A percentile compares a stretch with the other conserved stretches of the same genome.
phyloP scores from a whole-genome alignment of 257 asterid species.

The Solanum chiquidenum region DNA sequence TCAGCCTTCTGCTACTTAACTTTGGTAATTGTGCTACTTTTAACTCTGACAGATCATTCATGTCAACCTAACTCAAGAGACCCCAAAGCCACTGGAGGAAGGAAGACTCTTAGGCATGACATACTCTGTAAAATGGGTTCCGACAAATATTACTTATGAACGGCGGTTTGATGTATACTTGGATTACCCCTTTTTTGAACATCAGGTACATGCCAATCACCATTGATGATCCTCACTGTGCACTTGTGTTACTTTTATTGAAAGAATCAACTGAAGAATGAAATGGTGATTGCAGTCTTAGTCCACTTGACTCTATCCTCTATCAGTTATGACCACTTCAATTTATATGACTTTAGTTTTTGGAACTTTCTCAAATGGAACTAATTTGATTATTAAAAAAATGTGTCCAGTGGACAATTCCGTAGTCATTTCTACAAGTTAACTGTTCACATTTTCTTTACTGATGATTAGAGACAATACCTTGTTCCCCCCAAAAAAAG shows the following conservation, averaged over 20 bases:
- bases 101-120: slow-evolving; percentile 60
- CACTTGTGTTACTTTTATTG: background rate
- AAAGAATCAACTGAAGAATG: background rate
- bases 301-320: too few species aligned
- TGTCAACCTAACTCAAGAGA: slow-evolving; percentile 63
- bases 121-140: slow-evolving; percentile 69
- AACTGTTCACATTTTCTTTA: background rate
- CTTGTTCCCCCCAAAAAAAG: background rate
- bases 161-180: slow-evolving; percentile 74
- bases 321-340: background rate
- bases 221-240: background rate
- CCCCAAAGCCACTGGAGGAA: slow-evolving; percentile 45
- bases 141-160: slow-evolving; percentile 45
- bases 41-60: slow-evolving; percentile 42
- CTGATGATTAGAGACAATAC: background rate
- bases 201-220: slow-evolving; percentile 35
- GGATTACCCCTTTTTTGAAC: slow-evolving; percentile 81
- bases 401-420: background rate
- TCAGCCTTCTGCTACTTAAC: background rate
- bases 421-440: background rate
- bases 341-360: background rate
- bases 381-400: background rate
- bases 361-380: background rate
- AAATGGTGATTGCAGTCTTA: background rate
- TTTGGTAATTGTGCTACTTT: background rate